A percentile compares a stretch with the other conserved stretches of the same genome.
Conservation (phyloP, 768 basidiomycete species). For the Serendipita indica region DNA sequence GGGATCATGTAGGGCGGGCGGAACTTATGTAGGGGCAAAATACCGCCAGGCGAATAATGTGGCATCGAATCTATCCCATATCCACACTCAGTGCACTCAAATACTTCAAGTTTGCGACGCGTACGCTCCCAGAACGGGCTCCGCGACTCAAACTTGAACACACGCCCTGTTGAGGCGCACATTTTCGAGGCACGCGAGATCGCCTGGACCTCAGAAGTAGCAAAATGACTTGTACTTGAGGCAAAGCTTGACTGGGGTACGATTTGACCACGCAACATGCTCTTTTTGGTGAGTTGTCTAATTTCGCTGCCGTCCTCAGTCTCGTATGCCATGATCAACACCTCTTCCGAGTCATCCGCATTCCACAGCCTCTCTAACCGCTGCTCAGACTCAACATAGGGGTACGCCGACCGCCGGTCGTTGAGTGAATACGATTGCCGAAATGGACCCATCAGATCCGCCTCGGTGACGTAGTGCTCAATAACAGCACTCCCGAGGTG, state of each 20-base stretch:
- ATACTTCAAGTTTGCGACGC: background rate
- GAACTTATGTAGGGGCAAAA: background rate
- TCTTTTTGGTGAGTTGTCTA: slow-evolving; percentile 3
- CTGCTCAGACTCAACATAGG: background rate
- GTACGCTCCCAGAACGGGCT: background rate
- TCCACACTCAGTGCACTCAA: slow-evolving; percentile 1
- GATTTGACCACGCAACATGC: slow-evolving; percentile 4
- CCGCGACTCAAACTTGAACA: background rate
- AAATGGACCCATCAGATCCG: background rate
- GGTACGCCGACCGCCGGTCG: background rate
- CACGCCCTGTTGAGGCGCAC: background rate
- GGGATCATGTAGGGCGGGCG: background rate
- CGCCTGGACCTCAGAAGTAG: background rate
- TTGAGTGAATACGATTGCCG: background rate
- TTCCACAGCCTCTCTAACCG: slow-evolving; percentile 8
- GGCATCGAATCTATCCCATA: background rate
- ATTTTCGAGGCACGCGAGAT: slow-evolving; percentile 2
- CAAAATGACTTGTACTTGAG: background rate
- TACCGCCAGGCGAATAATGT: background rate
- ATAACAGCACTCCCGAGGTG: background rate
- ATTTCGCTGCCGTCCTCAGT: slow-evolving; percentile 2
- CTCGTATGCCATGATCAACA: background rate
- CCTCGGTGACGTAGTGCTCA: background rate
- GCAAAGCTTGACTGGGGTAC: background rate
- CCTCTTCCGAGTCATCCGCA: background rate